Evolutionary conservation across 805 yeast species (phyloP).

Genomic region (Dipodascopsis tothii): DNA sequence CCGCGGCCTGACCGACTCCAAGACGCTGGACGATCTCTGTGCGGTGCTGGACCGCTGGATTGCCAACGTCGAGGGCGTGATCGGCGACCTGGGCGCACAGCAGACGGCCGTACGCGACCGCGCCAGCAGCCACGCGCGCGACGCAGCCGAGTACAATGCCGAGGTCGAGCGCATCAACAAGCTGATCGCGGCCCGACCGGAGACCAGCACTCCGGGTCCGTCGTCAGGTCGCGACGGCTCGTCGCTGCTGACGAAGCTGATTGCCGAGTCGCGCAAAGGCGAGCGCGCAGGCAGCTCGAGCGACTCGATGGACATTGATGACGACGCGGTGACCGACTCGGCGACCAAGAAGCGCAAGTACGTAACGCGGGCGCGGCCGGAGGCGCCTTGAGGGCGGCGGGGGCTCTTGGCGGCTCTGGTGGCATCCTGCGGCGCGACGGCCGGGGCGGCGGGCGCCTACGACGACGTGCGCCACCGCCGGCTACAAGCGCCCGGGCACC

Average conservation of each 20-base stretch:
- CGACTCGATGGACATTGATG: conserved; percentile 27
- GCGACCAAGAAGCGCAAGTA: conserved; percentile 19
- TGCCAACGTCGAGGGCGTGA: conserved; percentile 8
- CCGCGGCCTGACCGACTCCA: conserved; percentile 12
- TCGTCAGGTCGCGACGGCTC: neutral
- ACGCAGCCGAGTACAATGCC: conserved; percentile 15
- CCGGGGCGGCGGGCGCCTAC: too few species aligned
- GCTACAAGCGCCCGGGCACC: too few species aligned
- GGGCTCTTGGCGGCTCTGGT: too few species aligned
- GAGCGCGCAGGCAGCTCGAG: conserved; percentile 9
- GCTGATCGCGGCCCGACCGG: conserved; percentile 7
- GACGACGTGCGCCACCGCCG: too few species aligned
- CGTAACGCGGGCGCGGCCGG: too few species aligned
- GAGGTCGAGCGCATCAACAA: conserved; percentile 11
- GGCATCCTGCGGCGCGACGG: too few species aligned
- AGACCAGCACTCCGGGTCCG: too few species aligned
- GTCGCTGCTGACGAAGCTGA: neutral
- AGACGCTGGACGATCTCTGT: conserved; percentile 2
- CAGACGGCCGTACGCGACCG: conserved; percentile 8
- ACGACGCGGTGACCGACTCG: conserved; percentile 19
- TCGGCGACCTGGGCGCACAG: conserved; percentile 7
- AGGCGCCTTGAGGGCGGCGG: too few species aligned
- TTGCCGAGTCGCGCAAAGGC: neutral
- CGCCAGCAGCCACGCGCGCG: conserved; percentile 5
- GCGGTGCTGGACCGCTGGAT: conserved; percentile 14